Evolutionary conservation across 106 monocot genomes (phyloP).

Genomic region (Dioscorea zingiberensis): DNA sequence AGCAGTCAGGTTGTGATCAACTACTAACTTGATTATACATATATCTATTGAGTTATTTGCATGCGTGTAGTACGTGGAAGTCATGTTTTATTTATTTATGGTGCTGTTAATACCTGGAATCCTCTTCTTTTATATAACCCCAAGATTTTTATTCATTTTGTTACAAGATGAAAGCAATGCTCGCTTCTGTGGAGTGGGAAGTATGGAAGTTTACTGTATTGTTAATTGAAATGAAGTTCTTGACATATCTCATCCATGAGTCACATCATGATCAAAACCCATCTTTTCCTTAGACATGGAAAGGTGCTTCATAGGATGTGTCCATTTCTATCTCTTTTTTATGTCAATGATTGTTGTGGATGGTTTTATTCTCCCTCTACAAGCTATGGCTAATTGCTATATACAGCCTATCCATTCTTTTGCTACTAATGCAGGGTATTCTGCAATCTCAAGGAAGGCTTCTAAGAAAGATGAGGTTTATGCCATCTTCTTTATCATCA

Average conservation of each 20-base stretch:
- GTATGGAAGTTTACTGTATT: slow-evolving; percentile 94
- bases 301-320: slow-evolving; percentile 46
- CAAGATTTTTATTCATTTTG: background rate
- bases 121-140: too few relatives aligned
- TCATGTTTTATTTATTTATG: too few relatives aligned
- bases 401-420: background rate
- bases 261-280: slow-evolving; percentile 88
- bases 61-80: too few relatives aligned
- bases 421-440: slow-evolving; percentile 56
- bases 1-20: too few relatives aligned
- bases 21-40: too few relatives aligned
- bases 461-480: slow-evolving; percentile 89
- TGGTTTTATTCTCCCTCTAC: too few relatives aligned
- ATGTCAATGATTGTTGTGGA: too few relatives aligned
- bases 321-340: background rate
- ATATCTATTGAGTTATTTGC: too few relatives aligned
- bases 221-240: slow-evolving; percentile 97
- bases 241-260: slow-evolving; percentile 81
- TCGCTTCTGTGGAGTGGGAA: slow-evolving; percentile 90
- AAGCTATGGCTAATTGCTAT: too few relatives aligned
- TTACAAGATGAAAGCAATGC: slow-evolving; percentile 96
- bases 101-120: too few relatives aligned
- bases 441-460: slow-evolving; percentile 98
- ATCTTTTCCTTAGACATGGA: slow-evolving; percentile 91
- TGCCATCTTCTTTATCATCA: slow-evolving; percentile 97